Conservation (phyloP, 495 filamentous ascomycete genomes). For the Aspergillus steynii region DNA sequence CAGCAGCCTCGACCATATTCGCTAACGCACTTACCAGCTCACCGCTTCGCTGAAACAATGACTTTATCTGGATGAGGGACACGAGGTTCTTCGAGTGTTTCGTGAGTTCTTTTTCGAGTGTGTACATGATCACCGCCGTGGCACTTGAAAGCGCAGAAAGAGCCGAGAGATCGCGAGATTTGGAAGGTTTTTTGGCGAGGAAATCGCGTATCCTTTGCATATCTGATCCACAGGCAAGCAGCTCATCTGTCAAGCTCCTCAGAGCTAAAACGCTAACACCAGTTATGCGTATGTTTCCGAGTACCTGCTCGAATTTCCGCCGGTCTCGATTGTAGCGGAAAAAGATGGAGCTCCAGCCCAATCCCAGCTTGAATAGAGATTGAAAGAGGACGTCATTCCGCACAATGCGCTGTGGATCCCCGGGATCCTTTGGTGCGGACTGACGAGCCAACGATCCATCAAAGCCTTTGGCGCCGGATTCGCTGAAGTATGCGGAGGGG, state of each 20-base stretch:
- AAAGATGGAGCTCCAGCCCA: slow-evolving; percentile 79
- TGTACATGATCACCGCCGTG: slow-evolving; percentile 35
- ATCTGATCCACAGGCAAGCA: slow-evolving; percentile 69
- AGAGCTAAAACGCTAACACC: slow-evolving; percentile 64
- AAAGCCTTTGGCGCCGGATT: slow-evolving; percentile 71
- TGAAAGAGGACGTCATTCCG: slow-evolving; percentile 53
- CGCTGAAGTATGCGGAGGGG: slow-evolving; percentile 67
- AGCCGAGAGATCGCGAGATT: slow-evolving; percentile 31
- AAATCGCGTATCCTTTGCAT: slow-evolving; percentile 63
- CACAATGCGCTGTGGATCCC: slow-evolving; percentile 25
- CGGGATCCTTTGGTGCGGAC: slow-evolving; percentile 6
- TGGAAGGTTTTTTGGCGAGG: slow-evolving; percentile 41
- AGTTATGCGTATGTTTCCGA: slow-evolving; percentile 60
- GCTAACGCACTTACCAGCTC: slow-evolving; percentile 63
- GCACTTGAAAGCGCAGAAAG: slow-evolving; percentile 40
- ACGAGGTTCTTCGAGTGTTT: slow-evolving; percentile 23
- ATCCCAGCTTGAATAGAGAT: slow-evolving; percentile 67
- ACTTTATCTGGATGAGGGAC: slow-evolving; percentile 65
- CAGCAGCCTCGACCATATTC: slow-evolving; percentile 56
- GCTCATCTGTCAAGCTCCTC: slow-evolving; percentile 52
- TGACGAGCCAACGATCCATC: slow-evolving; percentile 61
- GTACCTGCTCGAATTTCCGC: slow-evolving; percentile 56
- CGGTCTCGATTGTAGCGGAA: slow-evolving; percentile 66
- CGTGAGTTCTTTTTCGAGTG: slow-evolving; percentile 39
- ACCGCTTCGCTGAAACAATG: slow-evolving; percentile 61